phyloP scores from a whole-genome alignment of 225 moss, liverwort and hornwort species.

The Marchantia paleacea region DNA sequence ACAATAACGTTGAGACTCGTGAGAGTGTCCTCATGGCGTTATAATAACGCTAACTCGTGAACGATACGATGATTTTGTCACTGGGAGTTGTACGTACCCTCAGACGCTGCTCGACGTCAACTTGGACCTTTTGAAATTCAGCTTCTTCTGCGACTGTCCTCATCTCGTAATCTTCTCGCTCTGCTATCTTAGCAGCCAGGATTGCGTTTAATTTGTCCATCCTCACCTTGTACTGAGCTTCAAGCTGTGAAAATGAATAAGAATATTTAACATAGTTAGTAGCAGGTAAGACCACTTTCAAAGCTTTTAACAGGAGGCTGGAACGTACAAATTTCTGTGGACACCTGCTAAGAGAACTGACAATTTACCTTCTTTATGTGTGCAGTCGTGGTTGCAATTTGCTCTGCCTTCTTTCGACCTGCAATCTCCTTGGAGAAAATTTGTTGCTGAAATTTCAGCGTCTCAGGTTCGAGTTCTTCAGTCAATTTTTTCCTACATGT shows the following conservation, averaged over 20 bases:
- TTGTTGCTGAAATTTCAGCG: slow-evolving; percentile 50
- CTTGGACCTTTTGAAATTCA: slow-evolving; percentile 48
- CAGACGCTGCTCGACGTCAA: slow-evolving; percentile 54
- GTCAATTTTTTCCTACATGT: slow-evolving; percentile 50
- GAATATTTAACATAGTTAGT: too few species aligned
- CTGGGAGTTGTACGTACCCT: slow-evolving; percentile 32
- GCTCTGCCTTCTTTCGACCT: slow-evolving; percentile 60
- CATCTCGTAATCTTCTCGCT: slow-evolving; percentile 67
- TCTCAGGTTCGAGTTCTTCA: slow-evolving; percentile 58
- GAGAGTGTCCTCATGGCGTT: too few species aligned
- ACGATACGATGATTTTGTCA: too few species aligned
- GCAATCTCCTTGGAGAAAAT: slow-evolving; percentile 50
- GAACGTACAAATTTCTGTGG: not conserved
- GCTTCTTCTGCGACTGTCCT: slow-evolving; percentile 66
- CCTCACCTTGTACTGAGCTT: slow-evolving; percentile 57
- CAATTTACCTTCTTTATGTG: slow-evolving; percentile 48
- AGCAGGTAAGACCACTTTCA: not conserved
- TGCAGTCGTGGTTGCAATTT: slow-evolving; percentile 43
- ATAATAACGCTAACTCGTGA: not conserved
- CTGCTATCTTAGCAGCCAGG: slow-evolving; percentile 33
- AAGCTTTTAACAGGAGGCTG: not conserved
- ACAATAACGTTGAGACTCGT: not conserved
- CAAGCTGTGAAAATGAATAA: slow-evolving; percentile 37
- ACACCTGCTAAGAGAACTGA: too few species aligned
- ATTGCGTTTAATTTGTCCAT: slow-evolving; percentile 54